phyloP scores from a whole-genome alignment of 192 early-diverging fungal genomes.

The Coemansia brasiliensis region DNA sequence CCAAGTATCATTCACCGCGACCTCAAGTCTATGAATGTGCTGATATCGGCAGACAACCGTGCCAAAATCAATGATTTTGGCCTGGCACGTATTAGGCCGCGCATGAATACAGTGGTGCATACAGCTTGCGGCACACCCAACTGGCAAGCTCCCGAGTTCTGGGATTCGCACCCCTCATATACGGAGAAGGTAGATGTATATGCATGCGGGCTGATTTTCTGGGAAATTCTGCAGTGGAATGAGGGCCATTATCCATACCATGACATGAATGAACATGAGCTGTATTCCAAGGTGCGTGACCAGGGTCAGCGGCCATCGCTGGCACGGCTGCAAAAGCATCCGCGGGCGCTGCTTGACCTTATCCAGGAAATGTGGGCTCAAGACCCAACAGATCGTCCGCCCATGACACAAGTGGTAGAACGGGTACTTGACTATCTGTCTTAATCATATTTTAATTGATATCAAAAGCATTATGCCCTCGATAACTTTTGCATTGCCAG shows the following conservation, averaged over 20 bases:
- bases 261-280: constrained; percentile 63
- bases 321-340: constrained; percentile 60
- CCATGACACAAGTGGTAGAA: constrained; percentile 73
- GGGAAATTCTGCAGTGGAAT: constrained; percentile 78
- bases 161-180: constrained; percentile 67
- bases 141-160: constrained; percentile 81
- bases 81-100: constrained; percentile 71
- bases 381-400: constrained; percentile 59
- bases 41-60: constrained; percentile 60
- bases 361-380: constrained; percentile 77
- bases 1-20: constrained; percentile 77
- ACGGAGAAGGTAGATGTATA: constrained; percentile 74
- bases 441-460: constrained; percentile 25
- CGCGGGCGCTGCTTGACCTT: constrained; percentile 59
- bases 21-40: constrained; percentile 76
- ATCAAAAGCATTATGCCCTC: too few relatives aligned
- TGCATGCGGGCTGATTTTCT: constrained; percentile 74
- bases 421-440: constrained; percentile 65
- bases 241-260: constrained; percentile 71
- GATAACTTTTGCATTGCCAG: too few relatives aligned
- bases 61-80: constrained; percentile 84
- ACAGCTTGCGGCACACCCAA: constrained; percentile 80
- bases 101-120: constrained; percentile 67
- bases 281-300: constrained; percentile 64
- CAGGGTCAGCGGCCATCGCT: constrained; percentile 61